These are phyloP conservation scores for Pseudodiploospora longispora DNA, from an alignment of 2,329 filamentous ascomycete species.

Conservation along the genomic window DNA sequence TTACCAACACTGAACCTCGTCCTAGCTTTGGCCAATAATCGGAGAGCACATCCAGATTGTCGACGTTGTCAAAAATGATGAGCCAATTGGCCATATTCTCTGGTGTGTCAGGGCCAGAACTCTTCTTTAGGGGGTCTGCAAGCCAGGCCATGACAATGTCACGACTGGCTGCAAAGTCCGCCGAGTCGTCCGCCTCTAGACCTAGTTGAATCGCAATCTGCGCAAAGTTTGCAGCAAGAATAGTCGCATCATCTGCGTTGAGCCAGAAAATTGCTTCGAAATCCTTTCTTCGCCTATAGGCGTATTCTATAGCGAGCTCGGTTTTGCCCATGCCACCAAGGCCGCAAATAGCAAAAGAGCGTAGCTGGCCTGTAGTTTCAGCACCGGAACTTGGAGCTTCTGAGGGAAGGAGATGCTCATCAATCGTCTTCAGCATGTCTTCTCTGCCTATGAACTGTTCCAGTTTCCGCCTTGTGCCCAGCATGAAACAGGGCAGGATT, in stretches of 20 bases:
- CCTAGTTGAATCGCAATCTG: not conserved
- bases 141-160: constrained; percentile 1
- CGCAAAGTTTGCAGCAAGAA: not conserved
- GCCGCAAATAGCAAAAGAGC: constrained; percentile 1
- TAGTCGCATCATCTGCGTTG: not conserved
- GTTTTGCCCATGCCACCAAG: constrained; percentile 1
- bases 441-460: not conserved
- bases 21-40: not conserved
- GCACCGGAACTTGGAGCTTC: too few relatives aligned
- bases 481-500: constrained; percentile 1
- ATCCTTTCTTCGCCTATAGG: not conserved
- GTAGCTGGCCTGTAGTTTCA: not conserved
- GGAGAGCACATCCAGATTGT: not conserved
- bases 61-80: not conserved
- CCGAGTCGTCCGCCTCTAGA: not conserved
- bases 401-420: not conserved
- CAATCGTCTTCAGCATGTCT: not conserved
- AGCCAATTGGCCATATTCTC: not conserved
- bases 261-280: constrained; percentile 2
- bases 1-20: constrained; percentile 1
- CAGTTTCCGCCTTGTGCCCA: not conserved
- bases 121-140: not conserved
- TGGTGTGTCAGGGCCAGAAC: not conserved
- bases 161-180: not conserved
- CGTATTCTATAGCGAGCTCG: not conserved